Percentiles rank a stretch among this genome's conserved stretches.
Conservation (phyloP, 495 filamentous ascomycete genomes). For the Penicillium cinerascens region DNA sequence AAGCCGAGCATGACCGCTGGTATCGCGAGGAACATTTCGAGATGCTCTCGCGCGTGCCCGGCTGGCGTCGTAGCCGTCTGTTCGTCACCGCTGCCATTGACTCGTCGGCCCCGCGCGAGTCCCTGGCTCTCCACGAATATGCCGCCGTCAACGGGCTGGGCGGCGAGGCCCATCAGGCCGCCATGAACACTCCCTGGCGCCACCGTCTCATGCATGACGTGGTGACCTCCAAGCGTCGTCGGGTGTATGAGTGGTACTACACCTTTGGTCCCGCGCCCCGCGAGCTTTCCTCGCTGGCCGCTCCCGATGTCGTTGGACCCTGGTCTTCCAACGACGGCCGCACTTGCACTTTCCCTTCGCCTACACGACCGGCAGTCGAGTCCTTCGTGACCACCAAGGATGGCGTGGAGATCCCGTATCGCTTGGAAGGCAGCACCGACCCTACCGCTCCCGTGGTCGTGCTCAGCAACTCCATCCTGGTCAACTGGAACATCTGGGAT, state of each 20-base stretch:
- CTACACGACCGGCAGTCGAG: slow-evolving; percentile 53
- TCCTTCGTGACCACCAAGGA: slow-evolving; percentile 66
- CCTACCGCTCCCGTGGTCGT: slow-evolving; percentile 65
- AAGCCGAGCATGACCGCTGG: slow-evolving; percentile 61
- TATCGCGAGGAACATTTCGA: slow-evolving; percentile 68
- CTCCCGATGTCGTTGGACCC: slow-evolving; percentile 32
- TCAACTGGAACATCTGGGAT: slow-evolving; percentile 73
- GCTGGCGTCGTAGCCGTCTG: slow-evolving; percentile 68
- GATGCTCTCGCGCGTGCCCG: slow-evolving; percentile 67
- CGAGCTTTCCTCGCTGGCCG: slow-evolving; percentile 52
- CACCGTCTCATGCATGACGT: slow-evolving; percentile 53
- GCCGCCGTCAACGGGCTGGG: slow-evolving; percentile 58
- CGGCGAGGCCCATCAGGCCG: slow-evolving; percentile 59
- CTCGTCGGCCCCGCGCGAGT: slow-evolving; percentile 47
- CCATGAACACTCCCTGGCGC: slow-evolving; percentile 55
- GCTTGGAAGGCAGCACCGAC: slow-evolving; percentile 67
- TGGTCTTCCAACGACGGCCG: slow-evolving; percentile 54
- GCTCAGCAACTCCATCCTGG: slow-evolving; percentile 72
- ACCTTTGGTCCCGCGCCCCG: slow-evolving; percentile 71
- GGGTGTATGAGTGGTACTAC: slow-evolving; percentile 69
- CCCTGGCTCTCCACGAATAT: slow-evolving; percentile 69
- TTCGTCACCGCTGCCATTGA: slow-evolving; percentile 58
- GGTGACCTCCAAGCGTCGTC: slow-evolving; percentile 51
- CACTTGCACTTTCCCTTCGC: slow-evolving; percentile 48
- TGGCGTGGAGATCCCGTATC: slow-evolving; percentile 63